phyloP scores from a whole-genome alignment of 352 stramenopile species.

The Albugo candida region DNA sequence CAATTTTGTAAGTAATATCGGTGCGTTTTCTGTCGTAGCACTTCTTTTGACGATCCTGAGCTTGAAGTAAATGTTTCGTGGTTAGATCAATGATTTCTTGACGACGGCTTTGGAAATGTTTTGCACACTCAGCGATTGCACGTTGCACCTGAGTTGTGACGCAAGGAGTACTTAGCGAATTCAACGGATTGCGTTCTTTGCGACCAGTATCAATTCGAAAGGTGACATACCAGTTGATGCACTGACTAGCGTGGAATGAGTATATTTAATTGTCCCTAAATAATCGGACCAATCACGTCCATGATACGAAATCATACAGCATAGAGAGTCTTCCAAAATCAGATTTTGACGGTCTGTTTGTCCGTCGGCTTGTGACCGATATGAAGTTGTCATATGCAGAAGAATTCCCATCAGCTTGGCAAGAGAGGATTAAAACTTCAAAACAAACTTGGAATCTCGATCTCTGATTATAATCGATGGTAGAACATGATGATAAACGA shows the following conservation, averaged over 20 bases:
- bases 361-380: conserved; percentile 9
- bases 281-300: conserved; percentile 9
- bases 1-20: neutral
- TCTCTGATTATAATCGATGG: conserved; percentile 7
- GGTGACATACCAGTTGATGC: conserved; percentile 6
- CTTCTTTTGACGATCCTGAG: conserved; percentile 3
- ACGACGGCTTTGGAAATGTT: too few species aligned
- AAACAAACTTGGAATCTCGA: conserved; percentile 10
- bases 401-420: conserved; percentile 7
- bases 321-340: conserved; percentile 7
- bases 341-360: conserved; percentile 8
- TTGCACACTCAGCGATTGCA: too few species aligned
- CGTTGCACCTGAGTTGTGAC: too few species aligned
- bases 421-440: conserved; percentile 7
- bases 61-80: neutral
- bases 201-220: conserved; percentile 10
- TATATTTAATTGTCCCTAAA: too few species aligned
- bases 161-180: too few species aligned
- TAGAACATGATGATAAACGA: conserved; percentile 6
- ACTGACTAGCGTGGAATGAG: conserved; percentile 8
- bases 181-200: too few species aligned
- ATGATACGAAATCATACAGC: conserved; percentile 8
- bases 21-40: conserved; percentile 4
- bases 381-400: conserved; percentile 4
- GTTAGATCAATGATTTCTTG: too few species aligned